A percentile compares a stretch with the other conserved stretches of the same genome.
Conservation (phyloP, 1,139 yeast genomes). For the Suhomyces kunorum region DNA sequence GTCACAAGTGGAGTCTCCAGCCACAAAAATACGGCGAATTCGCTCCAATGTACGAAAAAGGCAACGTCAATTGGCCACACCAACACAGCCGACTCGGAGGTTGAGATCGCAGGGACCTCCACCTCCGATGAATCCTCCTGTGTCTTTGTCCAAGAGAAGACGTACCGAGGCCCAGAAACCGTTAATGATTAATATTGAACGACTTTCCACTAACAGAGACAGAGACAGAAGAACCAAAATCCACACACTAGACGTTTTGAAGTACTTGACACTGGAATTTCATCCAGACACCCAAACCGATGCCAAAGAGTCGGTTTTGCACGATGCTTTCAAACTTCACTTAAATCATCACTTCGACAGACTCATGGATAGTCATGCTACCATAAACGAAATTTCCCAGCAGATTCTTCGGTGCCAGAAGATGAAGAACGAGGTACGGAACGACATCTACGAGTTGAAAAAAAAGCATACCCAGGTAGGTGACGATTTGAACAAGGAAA, state of each 20-base stretch:
- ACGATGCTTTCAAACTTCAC: slow-evolving; percentile 34
- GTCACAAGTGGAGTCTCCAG: slow-evolving; percentile 8
- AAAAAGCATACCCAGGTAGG: slow-evolving; percentile 42
- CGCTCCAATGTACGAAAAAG: slow-evolving; percentile 10
- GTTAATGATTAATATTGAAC: slow-evolving; percentile 30
- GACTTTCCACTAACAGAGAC: slow-evolving; percentile 26
- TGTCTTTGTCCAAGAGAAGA: slow-evolving; percentile 16
- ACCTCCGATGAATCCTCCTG: slow-evolving; percentile 9
- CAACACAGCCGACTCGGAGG: slow-evolving; percentile 1
- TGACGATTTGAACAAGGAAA: slow-evolving; percentile 38
- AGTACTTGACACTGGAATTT: slow-evolving; percentile 33
- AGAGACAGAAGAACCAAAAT: slow-evolving; percentile 30
- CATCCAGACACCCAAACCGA: slow-evolving; percentile 22
- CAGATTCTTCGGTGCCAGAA: slow-evolving; percentile 40
- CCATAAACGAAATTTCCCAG: slow-evolving; percentile 42
- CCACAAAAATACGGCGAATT: slow-evolving; percentile 9
- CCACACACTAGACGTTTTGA: slow-evolving; percentile 42
- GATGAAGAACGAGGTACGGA: slow-evolving; percentile 43
- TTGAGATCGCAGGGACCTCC: slow-evolving; percentile 1
- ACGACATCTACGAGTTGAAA: slow-evolving; percentile 40
- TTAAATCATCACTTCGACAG: slow-evolving; percentile 32
- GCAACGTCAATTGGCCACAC: slow-evolving; percentile 5
- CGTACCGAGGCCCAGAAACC: slow-evolving; percentile 30
- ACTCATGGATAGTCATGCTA: slow-evolving; percentile 40
- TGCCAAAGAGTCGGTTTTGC: slow-evolving; percentile 17